Conservation (phyloP, 176 grass and related monocot genomes). For the Oryza coarctata region DNA sequence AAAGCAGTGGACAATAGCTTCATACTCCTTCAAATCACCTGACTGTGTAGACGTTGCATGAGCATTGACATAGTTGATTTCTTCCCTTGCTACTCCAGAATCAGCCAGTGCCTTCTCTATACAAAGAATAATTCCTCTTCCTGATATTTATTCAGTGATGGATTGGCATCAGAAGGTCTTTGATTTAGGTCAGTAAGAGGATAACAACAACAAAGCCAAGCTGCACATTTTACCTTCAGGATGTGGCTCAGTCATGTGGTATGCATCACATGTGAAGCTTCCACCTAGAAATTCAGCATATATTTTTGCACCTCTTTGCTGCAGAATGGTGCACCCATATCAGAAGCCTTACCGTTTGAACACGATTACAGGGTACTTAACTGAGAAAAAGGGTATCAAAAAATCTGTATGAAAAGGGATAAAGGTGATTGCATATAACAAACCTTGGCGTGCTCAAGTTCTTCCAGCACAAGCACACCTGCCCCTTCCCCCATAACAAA, state of each 20-base stretch:
- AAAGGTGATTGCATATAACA: slow-evolving; percentile 10
- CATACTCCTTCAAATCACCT: slow-evolving; percentile 95
- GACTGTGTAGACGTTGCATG: slow-evolving; percentile 95
- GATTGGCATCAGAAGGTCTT: slow-evolving; percentile 5
- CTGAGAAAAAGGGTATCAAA: background rate
- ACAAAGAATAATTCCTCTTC: slow-evolving; percentile 83
- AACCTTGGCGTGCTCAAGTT: slow-evolving; percentile 98
- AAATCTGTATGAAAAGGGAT: slow-evolving; percentile 16
- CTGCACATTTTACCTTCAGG: slow-evolving; percentile 73
- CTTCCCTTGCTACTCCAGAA: slow-evolving; percentile 83
- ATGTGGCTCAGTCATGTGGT: slow-evolving; percentile 99
- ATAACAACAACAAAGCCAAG: background rate
- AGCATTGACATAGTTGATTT: slow-evolving; percentile 96
- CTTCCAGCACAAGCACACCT: slow-evolving; percentile 93
- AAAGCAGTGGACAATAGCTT: slow-evolving; percentile 86
- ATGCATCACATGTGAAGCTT: slow-evolving; percentile 98
- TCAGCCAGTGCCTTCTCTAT: slow-evolving; percentile 90
- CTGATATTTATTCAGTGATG: slow-evolving; percentile 51
- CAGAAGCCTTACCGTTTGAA: slow-evolving; percentile 12
- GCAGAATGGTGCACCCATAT: slow-evolving; percentile 24
- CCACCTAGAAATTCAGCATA: slow-evolving; percentile 98
- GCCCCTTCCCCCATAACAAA: slow-evolving; percentile 99
- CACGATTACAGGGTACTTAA: background rate
- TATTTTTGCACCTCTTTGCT: slow-evolving; percentile 95
- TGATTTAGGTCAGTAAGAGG: slow-evolving; percentile 21